Evolutionary conservation across 1,284 basidiomycete genomes (phyloP).

Genomic region (Rhodotorula sp.): DNA sequence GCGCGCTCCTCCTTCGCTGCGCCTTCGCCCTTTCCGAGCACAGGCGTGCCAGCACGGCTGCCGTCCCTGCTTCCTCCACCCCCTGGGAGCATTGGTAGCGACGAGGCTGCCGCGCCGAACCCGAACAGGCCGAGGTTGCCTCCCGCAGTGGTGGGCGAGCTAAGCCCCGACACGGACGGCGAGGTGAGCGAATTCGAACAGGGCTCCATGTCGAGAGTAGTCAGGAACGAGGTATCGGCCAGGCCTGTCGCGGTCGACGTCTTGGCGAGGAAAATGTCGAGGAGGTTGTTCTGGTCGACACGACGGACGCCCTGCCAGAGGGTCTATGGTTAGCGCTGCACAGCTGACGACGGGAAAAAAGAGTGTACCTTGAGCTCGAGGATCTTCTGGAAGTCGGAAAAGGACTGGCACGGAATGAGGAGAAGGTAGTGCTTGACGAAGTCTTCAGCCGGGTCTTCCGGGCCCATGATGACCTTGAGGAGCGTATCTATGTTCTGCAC

Average conservation of each 20-base stretch:
- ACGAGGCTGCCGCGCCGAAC: not conserved
- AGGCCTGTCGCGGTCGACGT: constrained; percentile 86
- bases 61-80: constrained; percentile 6
- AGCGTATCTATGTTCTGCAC: constrained; percentile 82
- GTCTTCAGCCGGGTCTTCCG: constrained; percentile 87
- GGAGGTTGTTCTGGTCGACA: constrained; percentile 78
- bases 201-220: constrained; percentile 91
- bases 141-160: constrained; percentile 26
- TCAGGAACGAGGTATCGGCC: constrained; percentile 83
- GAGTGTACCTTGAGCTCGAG: constrained; percentile 74
- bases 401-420: constrained; percentile 85
- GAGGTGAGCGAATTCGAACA: constrained; percentile 33
- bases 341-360: too few species aligned
- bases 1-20: constrained; percentile 30
- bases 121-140: constrained; percentile 10
- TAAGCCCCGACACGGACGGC: constrained; percentile 33
- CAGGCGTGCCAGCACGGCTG: constrained; percentile 23
- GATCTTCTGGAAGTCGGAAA: constrained; percentile 97
- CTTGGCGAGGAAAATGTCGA: constrained; percentile 86
- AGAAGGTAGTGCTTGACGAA: constrained; percentile 93
- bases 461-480: constrained; percentile 89
- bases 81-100: constrained; percentile 5
- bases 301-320: constrained; percentile 69
- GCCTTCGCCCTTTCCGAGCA: constrained; percentile 1
- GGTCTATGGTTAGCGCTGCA: too few species aligned